phyloP scores from a whole-genome alignment of 164 flowering plant genomes.

The Magnolia changhungtana region DNA sequence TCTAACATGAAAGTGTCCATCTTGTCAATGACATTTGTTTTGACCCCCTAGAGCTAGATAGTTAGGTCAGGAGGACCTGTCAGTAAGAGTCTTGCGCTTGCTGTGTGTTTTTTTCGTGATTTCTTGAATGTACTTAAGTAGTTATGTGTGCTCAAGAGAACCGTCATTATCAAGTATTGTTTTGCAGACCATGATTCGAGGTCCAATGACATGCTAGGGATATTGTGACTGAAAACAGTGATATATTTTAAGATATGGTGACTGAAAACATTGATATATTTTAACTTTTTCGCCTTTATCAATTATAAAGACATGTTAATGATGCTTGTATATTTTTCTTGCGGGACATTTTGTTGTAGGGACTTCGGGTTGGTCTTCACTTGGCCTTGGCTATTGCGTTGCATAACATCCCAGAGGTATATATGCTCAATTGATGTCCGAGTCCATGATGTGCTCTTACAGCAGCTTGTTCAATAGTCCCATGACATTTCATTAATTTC shows the following conservation, averaged over 20 bases:
- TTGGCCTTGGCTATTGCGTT: constrained; percentile 90
- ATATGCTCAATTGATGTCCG: neutral
- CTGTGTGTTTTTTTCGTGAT: too few relatives aligned
- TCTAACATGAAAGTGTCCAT: too few relatives aligned
- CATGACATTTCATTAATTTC: neutral
- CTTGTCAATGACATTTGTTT: too few relatives aligned
- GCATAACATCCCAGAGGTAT: constrained; percentile 98
- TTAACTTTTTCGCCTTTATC: neutral
- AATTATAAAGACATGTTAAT: constrained; percentile 2
- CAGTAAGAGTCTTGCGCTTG: too few relatives aligned
- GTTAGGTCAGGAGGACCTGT: too few relatives aligned
- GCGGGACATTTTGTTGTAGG: constrained; percentile 38
- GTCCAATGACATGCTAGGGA: neutral
- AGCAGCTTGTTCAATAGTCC: neutral
- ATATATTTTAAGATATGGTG: too few relatives aligned
- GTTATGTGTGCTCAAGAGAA: too few relatives aligned
- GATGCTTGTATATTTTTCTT: neutral
- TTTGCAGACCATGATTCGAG: neutral
- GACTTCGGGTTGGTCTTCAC: constrained; percentile 88
- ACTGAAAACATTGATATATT: neutral
- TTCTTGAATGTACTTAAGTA: too few relatives aligned
- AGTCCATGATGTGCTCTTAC: neutral
- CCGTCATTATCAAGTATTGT: too few relatives aligned
- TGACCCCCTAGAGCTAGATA: too few relatives aligned
- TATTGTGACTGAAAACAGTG: too few relatives aligned